A percentile compares a stretch with the other conserved stretches of the same genome.
phyloP scores from a whole-genome alignment of 148 eudicot species.

The Spergularia bocconei region DNA sequence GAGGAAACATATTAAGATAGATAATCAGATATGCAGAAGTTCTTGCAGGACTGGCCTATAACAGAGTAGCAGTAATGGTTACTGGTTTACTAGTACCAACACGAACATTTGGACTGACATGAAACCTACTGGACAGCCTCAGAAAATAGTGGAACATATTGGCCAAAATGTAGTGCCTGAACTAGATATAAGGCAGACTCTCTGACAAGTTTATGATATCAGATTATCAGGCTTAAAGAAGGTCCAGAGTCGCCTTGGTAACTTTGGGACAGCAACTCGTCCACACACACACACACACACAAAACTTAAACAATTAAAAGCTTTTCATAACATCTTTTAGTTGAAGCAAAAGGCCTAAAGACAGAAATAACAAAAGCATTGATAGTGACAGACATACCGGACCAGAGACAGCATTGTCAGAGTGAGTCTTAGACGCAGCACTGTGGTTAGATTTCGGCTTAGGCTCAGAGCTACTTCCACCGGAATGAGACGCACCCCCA shows the following conservation, averaged over 20 bases:
- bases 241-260: neutral
- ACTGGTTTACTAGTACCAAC: too few species aligned
- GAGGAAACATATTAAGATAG: neutral
- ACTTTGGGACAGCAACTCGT: neutral
- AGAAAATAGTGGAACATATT: neutral
- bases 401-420: conserved; percentile 24
- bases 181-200: too few species aligned
- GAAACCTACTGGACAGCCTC: neutral
- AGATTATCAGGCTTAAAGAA: too few species aligned
- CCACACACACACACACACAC: too few species aligned
- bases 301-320: too few species aligned
- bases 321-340: too few species aligned
- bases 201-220: too few species aligned
- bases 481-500: conserved; percentile 9
- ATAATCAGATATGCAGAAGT: neutral
- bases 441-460: conserved; percentile 13
- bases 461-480: conserved; percentile 28
- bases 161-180: neutral
- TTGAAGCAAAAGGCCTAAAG: neutral
- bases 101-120: neutral
- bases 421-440: conserved; percentile 23
- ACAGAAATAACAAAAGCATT: neutral
- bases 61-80: neutral
- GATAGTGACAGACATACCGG: conserved; percentile 24
- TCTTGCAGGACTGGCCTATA: neutral